Conservation (phyloP, 140 eudicot genomes). For the Cichorium intybus region DNA sequence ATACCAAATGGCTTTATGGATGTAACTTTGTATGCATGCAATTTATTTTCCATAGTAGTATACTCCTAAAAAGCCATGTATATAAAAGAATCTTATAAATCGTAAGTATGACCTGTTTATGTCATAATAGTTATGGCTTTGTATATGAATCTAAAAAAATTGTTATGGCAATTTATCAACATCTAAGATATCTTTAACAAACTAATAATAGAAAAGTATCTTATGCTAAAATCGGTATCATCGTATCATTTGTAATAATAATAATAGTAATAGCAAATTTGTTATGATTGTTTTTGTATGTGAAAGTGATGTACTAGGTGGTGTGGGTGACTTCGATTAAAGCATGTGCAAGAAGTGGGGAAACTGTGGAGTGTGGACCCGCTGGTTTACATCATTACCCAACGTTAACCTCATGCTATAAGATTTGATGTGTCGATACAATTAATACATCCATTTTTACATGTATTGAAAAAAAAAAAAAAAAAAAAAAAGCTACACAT, state of each 20-base stretch:
- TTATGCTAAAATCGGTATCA: too few relatives aligned
- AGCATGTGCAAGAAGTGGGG: background rate
- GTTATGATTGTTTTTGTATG: background rate
- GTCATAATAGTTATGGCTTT: background rate
- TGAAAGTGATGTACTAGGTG: background rate
- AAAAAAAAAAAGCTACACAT: too few relatives aligned
- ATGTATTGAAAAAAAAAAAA: too few relatives aligned
- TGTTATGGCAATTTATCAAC: background rate
- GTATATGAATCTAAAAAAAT: too few relatives aligned
- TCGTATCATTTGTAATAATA: background rate
- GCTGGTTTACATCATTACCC: too few relatives aligned
- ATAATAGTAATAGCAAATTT: background rate
- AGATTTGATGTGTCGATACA: too few relatives aligned
- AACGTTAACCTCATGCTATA: too few relatives aligned
- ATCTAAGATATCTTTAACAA: background rate
- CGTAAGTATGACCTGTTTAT: background rate
- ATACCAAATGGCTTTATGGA: too few relatives aligned
- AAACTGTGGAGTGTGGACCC: too few relatives aligned
- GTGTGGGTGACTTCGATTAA: background rate
- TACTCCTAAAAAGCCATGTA: background rate
- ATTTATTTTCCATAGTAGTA: background rate
- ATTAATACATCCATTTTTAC: too few relatives aligned
- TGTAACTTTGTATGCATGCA: background rate
- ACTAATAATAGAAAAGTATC: background rate
- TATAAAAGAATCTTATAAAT: background rate